These are phyloP conservation scores for Cutaneotrichosporon curvatum DNA, from an alignment of 1,284 basidiomycete species.

Conservation along the genomic window DNA sequence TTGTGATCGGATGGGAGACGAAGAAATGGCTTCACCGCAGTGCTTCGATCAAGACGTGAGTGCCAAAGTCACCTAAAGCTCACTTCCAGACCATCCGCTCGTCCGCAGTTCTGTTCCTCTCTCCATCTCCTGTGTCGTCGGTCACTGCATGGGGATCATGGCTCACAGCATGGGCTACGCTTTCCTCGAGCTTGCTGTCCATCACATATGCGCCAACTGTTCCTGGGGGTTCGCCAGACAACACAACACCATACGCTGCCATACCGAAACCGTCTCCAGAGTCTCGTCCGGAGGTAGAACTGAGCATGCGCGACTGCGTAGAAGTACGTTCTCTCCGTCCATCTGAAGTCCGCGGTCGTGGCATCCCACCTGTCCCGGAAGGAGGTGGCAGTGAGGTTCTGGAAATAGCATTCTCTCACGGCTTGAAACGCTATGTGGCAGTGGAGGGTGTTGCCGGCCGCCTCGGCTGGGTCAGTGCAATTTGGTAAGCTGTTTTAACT, in stretches of 20 bases:
- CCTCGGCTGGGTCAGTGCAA: conserved; percentile 38
- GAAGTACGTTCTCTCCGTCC: conserved; percentile 34
- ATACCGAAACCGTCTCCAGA: conserved; percentile 23
- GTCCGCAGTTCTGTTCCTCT: conserved; percentile 31
- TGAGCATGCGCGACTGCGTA: conserved; percentile 34
- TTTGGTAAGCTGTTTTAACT: conserved; percentile 28
- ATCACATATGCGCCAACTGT: conserved; percentile 19
- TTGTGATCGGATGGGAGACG: conserved; percentile 35
- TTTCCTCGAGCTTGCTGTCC: conserved; percentile 19
- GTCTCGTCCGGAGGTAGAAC: conserved; percentile 22
- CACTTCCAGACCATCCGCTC: conserved; percentile 27
- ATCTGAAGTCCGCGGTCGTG: conserved; percentile 32
- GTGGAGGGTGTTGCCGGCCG: conserved; percentile 38
- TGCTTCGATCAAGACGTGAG: not conserved
- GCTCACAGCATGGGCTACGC: conserved; percentile 32
- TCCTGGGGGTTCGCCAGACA: not conserved
- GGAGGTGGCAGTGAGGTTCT: conserved; percentile 36
- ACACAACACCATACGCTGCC: conserved; percentile 14
- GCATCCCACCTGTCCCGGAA: conserved; percentile 32
- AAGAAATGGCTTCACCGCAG: conserved; percentile 24
- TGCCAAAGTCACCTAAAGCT: not conserved
- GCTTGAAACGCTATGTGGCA: conserved; percentile 33
- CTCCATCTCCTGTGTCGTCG: conserved; percentile 16
- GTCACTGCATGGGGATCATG: conserved; percentile 30
- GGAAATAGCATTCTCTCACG: conserved; percentile 36